Base-by-base conservation (phyloP, 768 basidiomycete species). In the Amanita exitialis region DNA sequence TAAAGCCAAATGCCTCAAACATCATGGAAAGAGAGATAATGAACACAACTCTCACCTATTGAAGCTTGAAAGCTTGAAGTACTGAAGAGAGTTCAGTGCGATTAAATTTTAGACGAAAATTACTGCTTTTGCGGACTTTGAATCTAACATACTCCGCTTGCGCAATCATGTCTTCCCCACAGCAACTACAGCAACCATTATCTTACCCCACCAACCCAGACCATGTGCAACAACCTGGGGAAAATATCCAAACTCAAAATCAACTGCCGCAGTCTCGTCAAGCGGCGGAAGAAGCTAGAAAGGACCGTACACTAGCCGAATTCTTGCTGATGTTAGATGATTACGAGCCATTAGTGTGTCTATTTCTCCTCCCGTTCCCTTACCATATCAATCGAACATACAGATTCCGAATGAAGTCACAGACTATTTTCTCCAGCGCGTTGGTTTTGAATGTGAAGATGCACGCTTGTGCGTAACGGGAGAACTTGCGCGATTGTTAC, bases 381-480 rank as follows among this genome's bases (percentile, higher is more conserved):
- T 12, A 35, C 34, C 18, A 44, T 53, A 13, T 25, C 44, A 50
- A 39, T 34, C 27, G 30, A 47, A 8, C 21, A 4, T 38, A 9
- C 62, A 97, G 94, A 90, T 98, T 55, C 95, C 95, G 0, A 95
- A 92, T 63, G 94, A 98, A 66, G 91, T 99, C 20, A 96, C 94
- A 3, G 91, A 96, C 61, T 96, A 94, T 66, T 98, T 96, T 68
- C 80, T 99, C 9, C 93, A 98, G 64, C 79, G 86, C 50, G 89
- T 94, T 16, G 96, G 95, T 1, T 97, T 97, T 65, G 93, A 97
- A 58, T 94, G 89, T 60, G 86, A 93, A 55, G 95, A 98, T 61
- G 80, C 92, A 44, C 81, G 95, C 60, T 66, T 98, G 93, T 96
- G 38, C 46, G 59, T 57, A 28, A 28, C 43, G 34, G 23, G 47